Base-by-base conservation (phyloP, 495 filamentous ascomycete genomes). In the Talaromyces stipitatus region DNA sequence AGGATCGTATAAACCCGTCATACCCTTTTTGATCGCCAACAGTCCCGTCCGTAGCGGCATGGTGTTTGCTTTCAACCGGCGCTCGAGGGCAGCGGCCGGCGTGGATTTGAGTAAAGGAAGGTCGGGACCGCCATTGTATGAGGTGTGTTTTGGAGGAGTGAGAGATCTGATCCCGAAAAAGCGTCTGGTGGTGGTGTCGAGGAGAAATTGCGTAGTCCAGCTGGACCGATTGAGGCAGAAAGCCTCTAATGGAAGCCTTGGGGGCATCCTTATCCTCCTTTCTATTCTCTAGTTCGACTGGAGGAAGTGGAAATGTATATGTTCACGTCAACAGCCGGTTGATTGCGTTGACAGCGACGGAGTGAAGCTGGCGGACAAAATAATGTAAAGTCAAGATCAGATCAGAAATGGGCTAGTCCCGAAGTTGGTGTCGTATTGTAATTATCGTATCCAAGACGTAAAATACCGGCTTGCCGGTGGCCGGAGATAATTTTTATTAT, bases 1-100 rank as follows among this genome's bases (percentile, higher is more conserved):
- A 0, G 83, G 69, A 64, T 90, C 86, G 78, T 86, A 97, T 60
- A 96, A 72, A 53, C 88, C 92, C 11, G 90, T 95, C 87, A 98
- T 97, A 65, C 94, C 94, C 72, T 89, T 90, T 75, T 98, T 98
- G 65, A 84, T 81, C 7, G 86, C 89, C 27, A 97, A 78, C 18
- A 85, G 85, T 32, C 94, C 94, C 27, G 89, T 85, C 0, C 94
- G 86, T 32, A 88, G 72, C 0, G 94, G 92, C 7, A 91, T 83
- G 0, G 87, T 87, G 57, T 79, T 76, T 50, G 82, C 85, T 64
- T 86, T 91, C 27, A 89, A 82, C 64, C 80, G 86, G 51, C 92
- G 89, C 67, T 82, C 78, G 32, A 97, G 82, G 4, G 92, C 91
- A 12, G 90, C 91, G 3, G 85, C 82, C 10, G 87, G 82, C 5